phyloP scores from a whole-genome alignment of 2,329 filamentous ascomycete genomes.

The Trichoderma sp. region DNA sequence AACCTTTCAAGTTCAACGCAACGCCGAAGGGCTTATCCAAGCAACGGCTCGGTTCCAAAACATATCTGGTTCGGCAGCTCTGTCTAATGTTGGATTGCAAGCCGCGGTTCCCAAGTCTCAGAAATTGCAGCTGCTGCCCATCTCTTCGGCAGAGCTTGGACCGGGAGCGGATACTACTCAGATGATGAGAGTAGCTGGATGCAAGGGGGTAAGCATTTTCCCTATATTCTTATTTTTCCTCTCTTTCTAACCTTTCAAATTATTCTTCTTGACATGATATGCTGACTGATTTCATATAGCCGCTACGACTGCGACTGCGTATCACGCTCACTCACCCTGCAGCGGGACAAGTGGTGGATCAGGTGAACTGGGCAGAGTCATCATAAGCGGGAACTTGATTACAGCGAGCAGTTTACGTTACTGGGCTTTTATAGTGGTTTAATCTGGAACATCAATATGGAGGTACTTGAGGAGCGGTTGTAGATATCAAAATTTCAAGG shows the following conservation, averaged over 20 bases:
- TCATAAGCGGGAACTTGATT: constrained; percentile 35
- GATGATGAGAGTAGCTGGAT: constrained; percentile 81
- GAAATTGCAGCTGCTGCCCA: constrained; percentile 87
- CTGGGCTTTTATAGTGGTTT: constrained; percentile 9
- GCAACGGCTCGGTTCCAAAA: constrained; percentile 85
- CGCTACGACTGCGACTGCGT: constrained; percentile 81
- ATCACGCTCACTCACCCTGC: constrained; percentile 75
- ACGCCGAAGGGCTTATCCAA: constrained; percentile 75
- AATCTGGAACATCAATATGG: constrained; percentile 12
- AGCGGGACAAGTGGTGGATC: constrained; percentile 74
- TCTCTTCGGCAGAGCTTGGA: constrained; percentile 76
- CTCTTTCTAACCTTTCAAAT: not conserved
- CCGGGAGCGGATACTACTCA: constrained; percentile 84
- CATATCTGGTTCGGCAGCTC: constrained; percentile 60
- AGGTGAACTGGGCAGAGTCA: constrained; percentile 95
- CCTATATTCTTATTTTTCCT: not conserved
- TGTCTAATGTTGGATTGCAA: constrained; percentile 81
- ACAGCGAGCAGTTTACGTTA: constrained; percentile 5
- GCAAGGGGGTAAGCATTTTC: constrained; percentile 78
- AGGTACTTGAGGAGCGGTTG: constrained; percentile 5
- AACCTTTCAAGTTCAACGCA: constrained; percentile 81
- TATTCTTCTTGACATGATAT: not conserved
- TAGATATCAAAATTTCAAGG: constrained; percentile 18
- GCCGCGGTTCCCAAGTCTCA: constrained; percentile 96
- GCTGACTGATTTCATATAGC: constrained; percentile 50